Evolutionary conservation across 176 grass and related monocot species (phyloP).

Genomic region (Hsuehochloa calcarea): DNA sequence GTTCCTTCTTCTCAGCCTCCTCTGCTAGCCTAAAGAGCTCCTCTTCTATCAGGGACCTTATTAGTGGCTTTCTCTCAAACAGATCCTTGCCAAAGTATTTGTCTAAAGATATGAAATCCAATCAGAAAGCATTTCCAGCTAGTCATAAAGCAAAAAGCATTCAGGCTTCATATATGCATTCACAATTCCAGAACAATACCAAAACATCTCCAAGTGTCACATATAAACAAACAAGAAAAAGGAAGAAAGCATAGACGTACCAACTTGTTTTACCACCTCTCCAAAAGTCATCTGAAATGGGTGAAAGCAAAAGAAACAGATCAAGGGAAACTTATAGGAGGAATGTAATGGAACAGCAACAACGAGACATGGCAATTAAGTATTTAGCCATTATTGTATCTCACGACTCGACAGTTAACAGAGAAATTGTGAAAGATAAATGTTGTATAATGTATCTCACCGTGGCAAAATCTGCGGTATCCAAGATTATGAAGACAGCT

Average conservation of each 20-base stretch:
- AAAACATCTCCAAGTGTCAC: constrained; percentile 6
- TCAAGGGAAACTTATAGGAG: constrained; percentile 8
- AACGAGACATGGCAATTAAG: not conserved
- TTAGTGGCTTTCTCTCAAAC: constrained; percentile 53
- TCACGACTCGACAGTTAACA: not conserved
- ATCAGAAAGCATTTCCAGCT: constrained; percentile 21
- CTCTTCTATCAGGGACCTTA: constrained; percentile 56
- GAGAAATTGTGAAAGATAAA: not conserved
- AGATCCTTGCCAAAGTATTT: constrained; percentile 59
- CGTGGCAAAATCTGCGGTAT: constrained; percentile 41
- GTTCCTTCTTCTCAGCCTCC: constrained; percentile 50
- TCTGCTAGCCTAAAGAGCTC: constrained; percentile 54
- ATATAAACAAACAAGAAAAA: not conserved
- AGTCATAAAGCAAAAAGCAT: not conserved
- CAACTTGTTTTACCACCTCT: constrained; percentile 57
- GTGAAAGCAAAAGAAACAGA: constrained; percentile 11
- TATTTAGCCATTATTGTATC: not conserved
- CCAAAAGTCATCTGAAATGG: constrained; percentile 62
- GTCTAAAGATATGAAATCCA: constrained; percentile 39
- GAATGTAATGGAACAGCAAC: not conserved
- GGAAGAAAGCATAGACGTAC: constrained; percentile 30
- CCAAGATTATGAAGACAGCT: constrained; percentile 51
- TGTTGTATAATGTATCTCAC: constrained; percentile 23
- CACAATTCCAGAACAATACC: constrained; percentile 14
- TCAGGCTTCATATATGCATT: constrained; percentile 21